Percentiles rank a stretch among this genome's conserved stretches.
Evolutionary conservation across 805 yeast genomes (phyloP).

Genomic region (Starmerella riodocensis): DNA sequence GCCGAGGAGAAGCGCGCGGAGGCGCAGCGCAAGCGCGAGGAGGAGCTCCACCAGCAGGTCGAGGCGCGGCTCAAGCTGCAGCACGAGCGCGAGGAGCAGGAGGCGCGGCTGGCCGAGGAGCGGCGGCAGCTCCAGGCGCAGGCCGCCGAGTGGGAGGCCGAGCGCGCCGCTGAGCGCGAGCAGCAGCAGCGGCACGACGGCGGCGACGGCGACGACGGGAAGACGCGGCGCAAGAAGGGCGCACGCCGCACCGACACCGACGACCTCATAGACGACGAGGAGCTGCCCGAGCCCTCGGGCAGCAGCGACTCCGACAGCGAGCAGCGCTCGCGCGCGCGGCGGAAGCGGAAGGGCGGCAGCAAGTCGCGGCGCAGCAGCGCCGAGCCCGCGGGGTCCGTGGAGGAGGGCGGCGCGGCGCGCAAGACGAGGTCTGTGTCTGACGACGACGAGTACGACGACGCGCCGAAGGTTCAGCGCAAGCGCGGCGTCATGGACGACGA

Average conservation of each 20-base stretch:
- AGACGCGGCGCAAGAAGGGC: constrained; percentile 7
- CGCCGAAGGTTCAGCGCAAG: constrained; percentile 4
- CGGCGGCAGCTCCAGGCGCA: constrained; percentile 25
- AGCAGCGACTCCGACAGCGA: constrained; percentile 29
- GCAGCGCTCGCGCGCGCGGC: too few relatives aligned
- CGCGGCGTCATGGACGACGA: constrained; percentile 13
- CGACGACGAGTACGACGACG: not conserved
- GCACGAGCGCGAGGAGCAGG: constrained; percentile 23
- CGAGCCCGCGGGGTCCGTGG: too few relatives aligned
- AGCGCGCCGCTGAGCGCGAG: constrained; percentile 29
- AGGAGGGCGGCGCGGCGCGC: too few relatives aligned
- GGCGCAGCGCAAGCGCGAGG: constrained; percentile 55
- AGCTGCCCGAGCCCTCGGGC: constrained; percentile 25
- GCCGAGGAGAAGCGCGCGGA: constrained; percentile 51
- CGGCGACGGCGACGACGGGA: constrained; percentile 1
- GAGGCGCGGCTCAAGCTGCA: constrained; percentile 25
- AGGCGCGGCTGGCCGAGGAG: constrained; percentile 25
- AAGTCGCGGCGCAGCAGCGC: too few relatives aligned
- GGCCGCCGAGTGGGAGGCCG: constrained; percentile 28
- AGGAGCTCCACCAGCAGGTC: constrained; percentile 36
- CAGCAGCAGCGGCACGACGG: constrained; percentile 15
- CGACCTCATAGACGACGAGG: constrained; percentile 30
- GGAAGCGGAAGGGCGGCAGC: too few relatives aligned
- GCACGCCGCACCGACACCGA: constrained; percentile 17
- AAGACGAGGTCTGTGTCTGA: constrained; percentile 16